Base-by-base conservation (phyloP, 2,329 filamentous ascomycete genomes). In the Huntiella omanensis region DNA sequence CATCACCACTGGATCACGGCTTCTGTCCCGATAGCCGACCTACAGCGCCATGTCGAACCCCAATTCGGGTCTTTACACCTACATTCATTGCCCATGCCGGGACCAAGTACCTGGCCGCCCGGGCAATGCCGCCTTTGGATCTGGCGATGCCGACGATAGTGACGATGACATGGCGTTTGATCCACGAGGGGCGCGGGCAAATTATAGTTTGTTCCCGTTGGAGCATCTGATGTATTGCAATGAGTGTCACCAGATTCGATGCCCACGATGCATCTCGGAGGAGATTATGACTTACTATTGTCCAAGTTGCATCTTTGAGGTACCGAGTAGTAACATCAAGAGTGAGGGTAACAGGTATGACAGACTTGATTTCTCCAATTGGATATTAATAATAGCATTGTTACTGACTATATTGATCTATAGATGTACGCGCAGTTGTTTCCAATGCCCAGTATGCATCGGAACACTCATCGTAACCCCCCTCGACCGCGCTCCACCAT, bases 201-300 rank as follows among this genome's bases (percentile, higher is more conserved):
- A 86, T 60, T 96, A 85, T 67, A 87, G 85, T 53, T 69, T 98
- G 32, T 95, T 88, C 58, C 88, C 91, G 1, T 77, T 95, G 39
- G 88, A 96, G 57, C 80, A 95, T 58, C 73, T 98, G 19, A 72
- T 96, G 36, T 98, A 93, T 66, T 98, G 91, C 66, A 88, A 94
- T 59, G 91, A 96, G 60, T 98, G 91, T 61, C 85, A 93, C 59
- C 82, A 94, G 62, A 93, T 96, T 51, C 82, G 91, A 54, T 98
- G 91, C 59, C 83, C 85, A 4, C 72, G 86, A 64, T 98, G 91
- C 58, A 83, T 92, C 46, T 75, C 80, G 41, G 91, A 98, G 59
- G 91, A 98, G 64, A 86, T 94, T 47, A 78, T 93, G 41, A 91
- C 84, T 46, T 95, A 86, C 70, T 98, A 84, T 62, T 98, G 91